Conservation (phyloP, 1,139 yeast species). For the Pichia sp. region DNA sequence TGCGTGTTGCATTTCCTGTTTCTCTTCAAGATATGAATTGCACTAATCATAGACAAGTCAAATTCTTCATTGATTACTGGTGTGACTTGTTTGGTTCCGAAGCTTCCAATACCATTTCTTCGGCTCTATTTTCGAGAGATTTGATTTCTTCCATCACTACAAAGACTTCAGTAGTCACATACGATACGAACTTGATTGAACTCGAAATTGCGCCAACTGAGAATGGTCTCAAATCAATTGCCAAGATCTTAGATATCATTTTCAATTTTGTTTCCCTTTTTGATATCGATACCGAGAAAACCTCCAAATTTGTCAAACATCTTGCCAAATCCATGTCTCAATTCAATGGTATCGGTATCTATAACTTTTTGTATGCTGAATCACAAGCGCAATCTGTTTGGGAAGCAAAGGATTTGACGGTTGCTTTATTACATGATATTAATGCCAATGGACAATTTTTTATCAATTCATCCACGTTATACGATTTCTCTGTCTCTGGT, state of each 20-base stretch:
- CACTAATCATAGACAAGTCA: conserved; percentile 6
- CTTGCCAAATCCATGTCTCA: conserved; percentile 37
- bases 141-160: conserved; percentile 33
- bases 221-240: conserved; percentile 31
- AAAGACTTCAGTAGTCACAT: conserved; percentile 33
- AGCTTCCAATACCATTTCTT: conserved; percentile 33
- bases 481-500: conserved; percentile 23
- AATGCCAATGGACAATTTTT: conserved; percentile 30
- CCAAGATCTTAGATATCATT: conserved; percentile 27
- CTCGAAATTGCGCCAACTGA: conserved; percentile 42
- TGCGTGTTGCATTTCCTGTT: conserved; percentile 22
- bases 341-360: conserved; percentile 36
- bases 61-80: conserved; percentile 39
- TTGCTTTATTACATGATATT: conserved; percentile 32
- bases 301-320: conserved; percentile 19
- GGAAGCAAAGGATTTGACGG: conserved; percentile 37
- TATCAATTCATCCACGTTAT: conserved; percentile 33
- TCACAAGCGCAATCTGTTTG: conserved; percentile 32
- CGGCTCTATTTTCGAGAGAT: conserved; percentile 29
- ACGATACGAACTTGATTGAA: conserved; percentile 26
- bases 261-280: conserved; percentile 23
- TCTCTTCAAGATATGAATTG: neutral
- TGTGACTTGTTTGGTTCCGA: conserved; percentile 59
- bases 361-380: conserved; percentile 38
- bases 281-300: neutral